Percentiles rank a stretch among this genome's conserved stretches.
Conservation (phyloP, 2,329 filamentous ascomycete species). For the Scorias spongiosa region DNA sequence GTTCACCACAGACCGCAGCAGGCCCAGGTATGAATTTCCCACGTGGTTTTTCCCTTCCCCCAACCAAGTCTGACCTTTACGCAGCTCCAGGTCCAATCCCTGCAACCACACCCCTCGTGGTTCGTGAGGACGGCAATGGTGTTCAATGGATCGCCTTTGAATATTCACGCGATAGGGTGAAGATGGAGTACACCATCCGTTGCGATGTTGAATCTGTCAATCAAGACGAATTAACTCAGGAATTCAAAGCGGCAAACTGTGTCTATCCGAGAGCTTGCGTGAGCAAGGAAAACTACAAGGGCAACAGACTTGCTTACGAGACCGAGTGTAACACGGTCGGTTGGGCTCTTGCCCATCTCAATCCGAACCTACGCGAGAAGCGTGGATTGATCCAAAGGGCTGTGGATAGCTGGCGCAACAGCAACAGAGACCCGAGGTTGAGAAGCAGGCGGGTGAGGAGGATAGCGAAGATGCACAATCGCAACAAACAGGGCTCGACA, state of each 20-base stretch:
- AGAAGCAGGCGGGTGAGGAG: slow-evolving; percentile 82
- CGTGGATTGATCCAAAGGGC: slow-evolving; percentile 90
- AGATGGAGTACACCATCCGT: slow-evolving; percentile 98
- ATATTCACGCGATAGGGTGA: slow-evolving; percentile 89
- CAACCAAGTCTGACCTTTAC: slow-evolving; percentile 57
- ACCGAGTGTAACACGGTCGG: slow-evolving; percentile 99
- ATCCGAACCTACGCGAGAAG: slow-evolving; percentile 81
- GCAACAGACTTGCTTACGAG: slow-evolving; percentile 90
- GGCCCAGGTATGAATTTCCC: slow-evolving; percentile 16
- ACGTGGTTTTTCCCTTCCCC: slow-evolving; percentile 27
- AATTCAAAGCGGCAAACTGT: slow-evolving; percentile 97
- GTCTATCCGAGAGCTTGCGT: slow-evolving; percentile 94
- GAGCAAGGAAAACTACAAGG: slow-evolving; percentile 87
- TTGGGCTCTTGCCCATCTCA: slow-evolving; percentile 92
- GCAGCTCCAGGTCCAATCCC: slow-evolving; percentile 92
- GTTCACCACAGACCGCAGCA: slow-evolving; percentile 16
- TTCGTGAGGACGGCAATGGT: slow-evolving; percentile 86
- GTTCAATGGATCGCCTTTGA: slow-evolving; percentile 99
- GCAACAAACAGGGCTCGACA: slow-evolving; percentile 22
- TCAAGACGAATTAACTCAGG: slow-evolving; percentile 65
- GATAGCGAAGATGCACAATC: slow-evolving; percentile 89
- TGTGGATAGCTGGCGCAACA: slow-evolving; percentile 97
- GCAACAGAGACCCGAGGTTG: slow-evolving; percentile 86
- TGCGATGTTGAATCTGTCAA: slow-evolving; percentile 96
- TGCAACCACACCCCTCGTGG: slow-evolving; percentile 85